phyloP scores from a whole-genome alignment of 2,329 filamentous ascomycete species.

The Ophiostoma sp. region DNA sequence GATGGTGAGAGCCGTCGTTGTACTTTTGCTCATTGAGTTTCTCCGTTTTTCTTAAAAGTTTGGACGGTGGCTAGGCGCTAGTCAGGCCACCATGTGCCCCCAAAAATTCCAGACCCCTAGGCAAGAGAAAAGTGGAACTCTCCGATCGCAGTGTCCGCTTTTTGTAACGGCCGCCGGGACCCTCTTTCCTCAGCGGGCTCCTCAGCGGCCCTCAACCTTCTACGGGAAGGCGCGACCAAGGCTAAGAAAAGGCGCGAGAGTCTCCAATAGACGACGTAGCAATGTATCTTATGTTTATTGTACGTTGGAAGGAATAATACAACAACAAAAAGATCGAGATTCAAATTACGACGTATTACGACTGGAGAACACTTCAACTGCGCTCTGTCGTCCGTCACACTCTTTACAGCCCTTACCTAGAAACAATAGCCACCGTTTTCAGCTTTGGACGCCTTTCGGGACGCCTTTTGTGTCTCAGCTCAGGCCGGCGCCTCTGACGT shows the following conservation, averaged over 20 bases:
- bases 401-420: neutral
- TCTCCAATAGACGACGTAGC: neutral
- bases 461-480: conserved; percentile 1
- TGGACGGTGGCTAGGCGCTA: conserved; percentile 1
- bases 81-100: neutral
- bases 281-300: neutral
- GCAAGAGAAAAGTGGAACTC: conserved; percentile 7
- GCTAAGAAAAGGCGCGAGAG: neutral
- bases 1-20: neutral
- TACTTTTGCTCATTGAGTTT: neutral
- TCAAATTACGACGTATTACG: neutral
- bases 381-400: neutral
- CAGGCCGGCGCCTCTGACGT: conserved; percentile 7
- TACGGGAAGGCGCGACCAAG: neutral
- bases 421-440: neutral
- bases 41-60: neutral
- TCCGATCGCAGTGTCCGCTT: conserved; percentile 14
- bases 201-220: neutral
- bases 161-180: conserved; percentile 4
- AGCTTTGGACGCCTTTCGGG: neutral
- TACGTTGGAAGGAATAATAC: neutral
- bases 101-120: neutral
- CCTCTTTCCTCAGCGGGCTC: neutral
- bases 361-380: neutral
- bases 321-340: neutral